These are phyloP conservation scores for Dunaliella primolecta DNA, from an alignment of 139 green algal species.

Conservation along the genomic window DNA sequence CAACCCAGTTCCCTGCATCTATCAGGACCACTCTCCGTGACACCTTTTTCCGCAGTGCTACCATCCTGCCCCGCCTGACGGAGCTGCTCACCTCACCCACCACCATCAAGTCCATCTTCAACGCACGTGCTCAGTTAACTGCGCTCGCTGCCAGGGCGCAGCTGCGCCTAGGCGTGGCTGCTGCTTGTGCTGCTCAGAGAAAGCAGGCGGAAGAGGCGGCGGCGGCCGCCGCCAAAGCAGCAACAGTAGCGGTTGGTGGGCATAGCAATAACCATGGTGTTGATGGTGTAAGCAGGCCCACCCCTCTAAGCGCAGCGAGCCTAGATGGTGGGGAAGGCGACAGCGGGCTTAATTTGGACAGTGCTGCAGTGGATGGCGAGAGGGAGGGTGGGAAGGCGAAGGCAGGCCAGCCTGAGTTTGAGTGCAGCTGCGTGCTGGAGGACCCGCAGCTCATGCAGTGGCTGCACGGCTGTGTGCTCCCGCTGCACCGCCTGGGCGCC, in stretches of 20 bases:
- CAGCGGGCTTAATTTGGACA: not conserved
- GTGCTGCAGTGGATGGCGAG: not conserved
- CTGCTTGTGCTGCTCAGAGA: not conserved
- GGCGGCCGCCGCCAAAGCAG: not conserved
- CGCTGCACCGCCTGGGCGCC: not conserved
- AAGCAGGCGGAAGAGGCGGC: not conserved
- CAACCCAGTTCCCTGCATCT: too few relatives aligned
- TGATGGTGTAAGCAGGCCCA: not conserved
- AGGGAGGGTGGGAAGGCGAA: not conserved
- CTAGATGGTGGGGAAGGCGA: not conserved
- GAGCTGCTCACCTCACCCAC: not conserved
- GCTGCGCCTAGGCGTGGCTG: not conserved
- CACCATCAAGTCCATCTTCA: not conserved
- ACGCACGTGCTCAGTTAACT: not conserved
- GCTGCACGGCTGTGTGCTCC: not conserved
- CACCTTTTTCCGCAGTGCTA: not conserved
- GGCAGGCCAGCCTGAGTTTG: too few relatives aligned
- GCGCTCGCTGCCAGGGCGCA: not conserved
- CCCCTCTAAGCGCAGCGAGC: too few relatives aligned
- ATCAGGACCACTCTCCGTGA: too few relatives aligned
- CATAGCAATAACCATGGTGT: too few relatives aligned
- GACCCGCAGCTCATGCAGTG: conserved; percentile 10
- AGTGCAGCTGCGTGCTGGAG: not conserved
- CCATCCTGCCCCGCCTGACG: not conserved
- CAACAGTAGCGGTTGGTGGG: too few relatives aligned